Percentiles rank a stretch among this genome's conserved stretches.
These are phyloP conservation scores for Ophiostoma ips DNA, from an alignment of 2,329 filamentous ascomycete species.

Conservation along the genomic window DNA sequence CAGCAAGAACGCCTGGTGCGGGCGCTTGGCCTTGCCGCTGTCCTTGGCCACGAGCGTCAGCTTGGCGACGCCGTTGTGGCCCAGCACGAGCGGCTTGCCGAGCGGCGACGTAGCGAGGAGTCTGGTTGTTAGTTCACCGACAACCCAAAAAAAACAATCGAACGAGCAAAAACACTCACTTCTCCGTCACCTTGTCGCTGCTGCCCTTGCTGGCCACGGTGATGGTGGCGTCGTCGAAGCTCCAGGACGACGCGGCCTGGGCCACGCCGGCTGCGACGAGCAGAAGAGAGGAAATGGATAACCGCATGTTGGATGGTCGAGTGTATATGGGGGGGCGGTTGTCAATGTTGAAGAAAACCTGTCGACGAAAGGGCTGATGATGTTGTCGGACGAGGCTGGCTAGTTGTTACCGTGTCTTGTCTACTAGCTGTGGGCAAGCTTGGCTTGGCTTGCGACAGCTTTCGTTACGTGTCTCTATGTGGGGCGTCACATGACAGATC, in stretches of 20 bases:
- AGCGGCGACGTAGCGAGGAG: constrained; percentile 47
- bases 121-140: constrained; percentile 25
- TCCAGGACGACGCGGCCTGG: constrained; percentile 49
- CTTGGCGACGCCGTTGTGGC: constrained; percentile 61
- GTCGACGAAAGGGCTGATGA: neutral
- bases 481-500: neutral
- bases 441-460: constrained; percentile 6
- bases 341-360: neutral
- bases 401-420: neutral
- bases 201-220: constrained; percentile 53
- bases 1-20: constrained; percentile 87
- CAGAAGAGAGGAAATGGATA: constrained; percentile 26
- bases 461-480: constrained; percentile 12
- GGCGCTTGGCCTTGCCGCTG: constrained; percentile 61
- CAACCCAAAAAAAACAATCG: neutral
- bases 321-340: neutral
- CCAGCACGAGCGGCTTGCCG: constrained; percentile 49
- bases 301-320: constrained; percentile 23
- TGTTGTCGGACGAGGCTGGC: neutral
- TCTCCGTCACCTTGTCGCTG: constrained; percentile 42
- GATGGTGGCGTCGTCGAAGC: constrained; percentile 59
- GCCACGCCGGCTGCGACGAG: constrained; percentile 36
- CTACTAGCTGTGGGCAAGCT: neutral
- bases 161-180: constrained; percentile 28
- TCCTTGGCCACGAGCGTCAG: constrained; percentile 70